Base-by-base conservation (phyloP, 1,284 basidiomycete species). In the Sanghuangporus baumii region DNA sequence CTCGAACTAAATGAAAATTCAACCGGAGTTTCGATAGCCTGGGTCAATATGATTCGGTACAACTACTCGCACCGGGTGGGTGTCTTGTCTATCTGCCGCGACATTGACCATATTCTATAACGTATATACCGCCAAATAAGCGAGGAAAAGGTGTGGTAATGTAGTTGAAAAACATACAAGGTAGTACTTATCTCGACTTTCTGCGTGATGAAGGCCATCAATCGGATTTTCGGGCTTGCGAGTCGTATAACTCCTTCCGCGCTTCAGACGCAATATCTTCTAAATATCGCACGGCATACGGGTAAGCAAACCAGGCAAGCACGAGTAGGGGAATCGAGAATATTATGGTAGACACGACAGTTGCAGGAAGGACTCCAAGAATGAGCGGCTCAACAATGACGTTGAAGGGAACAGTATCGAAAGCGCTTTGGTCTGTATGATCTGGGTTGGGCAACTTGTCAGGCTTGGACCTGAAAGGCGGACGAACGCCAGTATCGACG, bases 321-420 rank as follows among this genome's bases (percentile, higher is more conserved):
- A 71, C 63, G 41, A 77, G 67, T 23, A 79, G 66, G 36, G 69
- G 65, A 20, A 79, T 50, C 26, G 82, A 70, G 55, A 76, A 68
- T 34, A 66, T 62, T 6, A 81, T 59, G 12, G 78, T 75, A 9
- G 85, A 83, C 1, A 82, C 51, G 5, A 88, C 69, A 0, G 84
- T 80, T 8, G 75, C 75, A 1, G 87, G 87, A 18, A 89, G 71
- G 20, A 84, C 73, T n/a, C 83, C 84, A 34, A 83, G 69, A 59
- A 81, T 76, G 0, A 85, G 72, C 23, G 84, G 87, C 66, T 89
- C 88, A 41, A 89, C 69, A 12, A 77, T 72, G 16, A 89, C 67
- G 57, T 78, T 71, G 66, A 88, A 79, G 1, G 81, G 76, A 1
- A 86, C 77, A 0, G 72, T 60, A 38, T 71, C 59, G 2, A 26